Evolutionary conservation across 345 rosid species (phyloP).

Genomic region (Salix purpurea): DNA sequence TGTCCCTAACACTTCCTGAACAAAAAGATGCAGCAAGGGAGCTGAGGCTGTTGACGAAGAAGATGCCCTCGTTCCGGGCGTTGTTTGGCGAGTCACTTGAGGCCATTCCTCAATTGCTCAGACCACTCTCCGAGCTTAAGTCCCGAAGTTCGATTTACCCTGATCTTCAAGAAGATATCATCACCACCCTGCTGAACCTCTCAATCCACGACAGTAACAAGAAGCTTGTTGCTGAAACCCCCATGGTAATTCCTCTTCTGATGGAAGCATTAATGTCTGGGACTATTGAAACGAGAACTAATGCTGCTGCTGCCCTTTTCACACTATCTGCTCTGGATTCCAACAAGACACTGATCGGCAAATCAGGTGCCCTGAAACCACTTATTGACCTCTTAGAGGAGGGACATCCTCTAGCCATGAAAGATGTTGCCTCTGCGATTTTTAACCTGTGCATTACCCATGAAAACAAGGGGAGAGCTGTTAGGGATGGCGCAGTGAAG

Average conservation of each 20-base stretch:
- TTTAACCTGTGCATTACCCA: conserved; percentile 70
- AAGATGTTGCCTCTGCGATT: conserved; percentile 90
- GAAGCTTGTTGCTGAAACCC: conserved; percentile 79
- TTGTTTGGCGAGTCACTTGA: conserved; percentile 62
- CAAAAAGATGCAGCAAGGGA: conserved; percentile 80
- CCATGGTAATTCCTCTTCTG: conserved; percentile 66
- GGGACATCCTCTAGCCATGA: conserved; percentile 72
- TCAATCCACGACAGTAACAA: conserved; percentile 92
- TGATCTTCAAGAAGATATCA: conserved; percentile 82
- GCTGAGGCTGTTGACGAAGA: conserved; percentile 64
- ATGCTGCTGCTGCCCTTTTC: conserved; percentile 90
- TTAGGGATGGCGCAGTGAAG: conserved; percentile 71
- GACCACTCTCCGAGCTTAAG: conserved; percentile 45
- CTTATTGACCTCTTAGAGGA: conserved; percentile 73
- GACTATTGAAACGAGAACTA: conserved; percentile 65
- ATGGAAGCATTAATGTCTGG: conserved; percentile 67
- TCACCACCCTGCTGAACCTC: conserved; percentile 79
- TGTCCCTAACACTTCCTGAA: conserved; percentile 48
- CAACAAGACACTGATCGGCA: conserved; percentile 74
- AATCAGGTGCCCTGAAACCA: conserved; percentile 66
- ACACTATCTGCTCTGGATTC: conserved; percentile 86
- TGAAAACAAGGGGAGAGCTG: conserved; percentile 81
- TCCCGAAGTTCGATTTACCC: conserved; percentile 35
- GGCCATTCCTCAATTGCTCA: conserved; percentile 56
- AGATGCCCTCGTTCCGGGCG: conserved; percentile 66